Conservation (phyloP, 345 rosid genomes). For the Boechera divaricarpa region DNA sequence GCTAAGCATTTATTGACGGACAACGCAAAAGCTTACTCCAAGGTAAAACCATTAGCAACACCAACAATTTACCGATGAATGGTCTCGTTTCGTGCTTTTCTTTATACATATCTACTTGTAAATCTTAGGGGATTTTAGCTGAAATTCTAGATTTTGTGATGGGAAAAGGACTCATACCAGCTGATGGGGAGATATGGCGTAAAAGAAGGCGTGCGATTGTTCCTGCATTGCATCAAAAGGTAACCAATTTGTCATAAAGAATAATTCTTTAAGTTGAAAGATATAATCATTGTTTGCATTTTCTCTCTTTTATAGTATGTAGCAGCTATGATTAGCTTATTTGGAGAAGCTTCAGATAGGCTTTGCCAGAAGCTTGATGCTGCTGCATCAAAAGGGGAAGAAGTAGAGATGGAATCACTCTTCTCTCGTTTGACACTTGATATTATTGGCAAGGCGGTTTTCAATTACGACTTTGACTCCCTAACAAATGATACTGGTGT, state of each 20-base stretch:
- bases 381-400: slow-evolving; percentile 82
- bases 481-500: slow-evolving; percentile 92
- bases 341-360: slow-evolving; percentile 84
- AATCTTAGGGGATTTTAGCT: slow-evolving; percentile 81
- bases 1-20: slow-evolving; percentile 87
- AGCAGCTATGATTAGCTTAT: slow-evolving; percentile 86
- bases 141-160: slow-evolving; percentile 97
- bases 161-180: slow-evolving; percentile 98
- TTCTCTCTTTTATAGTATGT: slow-evolving; percentile 65
- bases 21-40: slow-evolving; percentile 87
- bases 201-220: slow-evolving; percentile 90
- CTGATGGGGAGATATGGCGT: slow-evolving; percentile 97
- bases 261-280: slow-evolving; percentile 8
- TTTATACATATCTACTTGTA: slow-evolving; percentile 35
- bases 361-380: slow-evolving; percentile 80
- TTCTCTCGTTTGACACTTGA: slow-evolving; percentile 95
- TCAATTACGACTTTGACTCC: slow-evolving; percentile 94
- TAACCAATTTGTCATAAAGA: slow-evolving; percentile 18
- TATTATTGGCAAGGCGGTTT: slow-evolving; percentile 93
- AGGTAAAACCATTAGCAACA: slow-evolving; percentile 51
- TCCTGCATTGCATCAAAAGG: slow-evolving; percentile 95
- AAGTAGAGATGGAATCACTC: slow-evolving; percentile 94
- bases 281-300: slow-evolving; percentile 13
- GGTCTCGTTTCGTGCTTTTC: background rate
- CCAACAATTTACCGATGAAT: background rate